Evolutionary conservation across 306 rosid genomes (phyloP), one percentile per base, ranked within the genome.

Genomic region (Cicer pinnatifidum): DNA sequence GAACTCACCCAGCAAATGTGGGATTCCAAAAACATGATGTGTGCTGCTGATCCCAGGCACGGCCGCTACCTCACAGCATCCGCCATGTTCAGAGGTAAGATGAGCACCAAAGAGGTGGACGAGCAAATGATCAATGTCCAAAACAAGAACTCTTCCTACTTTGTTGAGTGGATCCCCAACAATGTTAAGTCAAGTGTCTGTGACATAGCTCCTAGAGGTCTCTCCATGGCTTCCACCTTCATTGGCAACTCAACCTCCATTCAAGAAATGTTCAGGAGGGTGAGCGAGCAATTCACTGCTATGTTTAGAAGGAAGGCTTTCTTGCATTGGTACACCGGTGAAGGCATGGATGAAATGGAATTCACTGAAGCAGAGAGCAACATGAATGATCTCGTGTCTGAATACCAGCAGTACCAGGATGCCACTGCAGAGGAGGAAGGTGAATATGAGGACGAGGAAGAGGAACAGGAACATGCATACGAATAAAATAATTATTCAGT

Each of bases 321-420:
- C 84, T 86, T 86, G 85, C 89, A 86, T 20, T 86, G 89, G 89
- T 86, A 86, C 77, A 86, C 87, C 1, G 89, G 89, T 2, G 89
- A 86, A 72, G 89, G 89, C 37, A 86, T 86, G 89, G 89, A 86
- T 20, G 87, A 86, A 76, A 86, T 86, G 89, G 89, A 86, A 73
- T 86, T 86, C 81, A 86, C 89, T 3, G 89, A 86, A 76, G 89
- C 89, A 0, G 87, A 86, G 82, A 86, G 89, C 84, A 86, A 86
- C 44, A 86, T 86, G 89, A 86, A 86, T 38, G 89, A 86, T 17
- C 89, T 83, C 4, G 87, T 86, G 47, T 86, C 89, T 0, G 89
- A 86, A 64, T 86, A 86, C 76, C 89, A 86, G 81, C 89, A 86
- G 81, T 86, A 86, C 75, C 89, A 86, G 85, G 89, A 86, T 53